Conservation (phyloP, 2,329 filamentous ascomycete species). For the Curvularia lunata region DNA sequence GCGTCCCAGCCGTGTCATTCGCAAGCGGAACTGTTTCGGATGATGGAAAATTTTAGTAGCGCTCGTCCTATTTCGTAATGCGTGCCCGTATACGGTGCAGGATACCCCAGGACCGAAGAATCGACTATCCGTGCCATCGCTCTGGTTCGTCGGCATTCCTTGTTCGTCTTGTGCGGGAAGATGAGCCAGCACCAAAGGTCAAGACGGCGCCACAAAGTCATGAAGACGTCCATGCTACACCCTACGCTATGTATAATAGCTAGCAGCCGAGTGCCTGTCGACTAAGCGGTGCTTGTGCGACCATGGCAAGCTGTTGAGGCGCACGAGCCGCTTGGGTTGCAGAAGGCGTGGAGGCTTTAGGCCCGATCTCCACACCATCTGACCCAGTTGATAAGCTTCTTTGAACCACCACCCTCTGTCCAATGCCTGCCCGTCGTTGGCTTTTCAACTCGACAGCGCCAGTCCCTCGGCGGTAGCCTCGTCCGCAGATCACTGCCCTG, state of each 20-base stretch:
- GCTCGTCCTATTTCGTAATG: not conserved
- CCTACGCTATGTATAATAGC: not conserved
- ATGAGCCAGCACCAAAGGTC: not conserved
- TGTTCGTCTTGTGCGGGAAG: not conserved
- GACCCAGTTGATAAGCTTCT: slow-evolving; percentile 40
- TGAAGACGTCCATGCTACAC: not conserved
- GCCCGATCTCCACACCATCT: slow-evolving; percentile 27
- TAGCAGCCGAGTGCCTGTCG: not conserved
- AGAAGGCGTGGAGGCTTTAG: slow-evolving; percentile 16
- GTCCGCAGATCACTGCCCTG: slow-evolving; percentile 21
- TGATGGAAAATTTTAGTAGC: not conserved
- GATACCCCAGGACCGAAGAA: not conserved
- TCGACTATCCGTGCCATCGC: not conserved
- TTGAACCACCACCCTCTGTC: slow-evolving; percentile 26
- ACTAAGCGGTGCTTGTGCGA: not conserved
- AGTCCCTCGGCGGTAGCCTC: slow-evolving; percentile 14
- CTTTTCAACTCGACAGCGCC: slow-evolving; percentile 7
- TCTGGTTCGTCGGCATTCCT: not conserved
- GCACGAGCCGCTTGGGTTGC: slow-evolving; percentile 19
- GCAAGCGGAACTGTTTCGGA: not conserved
- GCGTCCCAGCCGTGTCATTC: not conserved
- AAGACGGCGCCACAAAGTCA: not conserved
- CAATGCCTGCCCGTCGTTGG: slow-evolving; percentile 24
- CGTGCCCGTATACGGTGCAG: not conserved
- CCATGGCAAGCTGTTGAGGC: slow-evolving; percentile 5